These are phyloP conservation scores for Mucor ambiguus DNA, from an alignment of 371 early-diverging fungal genomes.

Conservation along the genomic window DNA sequence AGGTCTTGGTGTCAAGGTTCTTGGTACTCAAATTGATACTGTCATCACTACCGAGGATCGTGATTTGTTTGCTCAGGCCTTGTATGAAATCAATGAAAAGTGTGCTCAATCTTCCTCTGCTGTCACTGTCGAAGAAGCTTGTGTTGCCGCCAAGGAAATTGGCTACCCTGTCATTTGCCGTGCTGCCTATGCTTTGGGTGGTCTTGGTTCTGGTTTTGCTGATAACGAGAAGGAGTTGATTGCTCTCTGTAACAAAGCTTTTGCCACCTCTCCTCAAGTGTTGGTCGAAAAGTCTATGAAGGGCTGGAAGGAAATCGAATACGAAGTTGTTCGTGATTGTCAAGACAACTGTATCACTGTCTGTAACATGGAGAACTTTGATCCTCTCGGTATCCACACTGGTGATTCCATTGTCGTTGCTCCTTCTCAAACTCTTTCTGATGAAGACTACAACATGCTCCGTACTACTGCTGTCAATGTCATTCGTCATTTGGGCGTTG, in stretches of 20 bases:
- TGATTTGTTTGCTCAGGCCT: constrained; percentile 86
- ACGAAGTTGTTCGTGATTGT: constrained; percentile 94
- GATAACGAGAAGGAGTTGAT: constrained; percentile 76
- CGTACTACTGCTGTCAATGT: constrained; percentile 86
- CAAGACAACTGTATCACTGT: constrained; percentile 95
- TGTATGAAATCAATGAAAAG: constrained; percentile 84
- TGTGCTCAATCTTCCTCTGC: constrained; percentile 85
- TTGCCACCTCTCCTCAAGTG: constrained; percentile 89
- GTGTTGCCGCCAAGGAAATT: constrained; percentile 80
- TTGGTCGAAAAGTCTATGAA: constrained; percentile 95
- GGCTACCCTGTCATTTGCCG: constrained; percentile 95
- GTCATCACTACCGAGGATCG: constrained; percentile 94
- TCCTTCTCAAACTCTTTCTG: constrained; percentile 92
- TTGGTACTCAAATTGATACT: constrained; percentile 92
- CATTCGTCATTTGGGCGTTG: constrained; percentile 87
- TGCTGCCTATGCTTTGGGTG: constrained; percentile 93
- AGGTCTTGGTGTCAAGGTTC: constrained; percentile 84
- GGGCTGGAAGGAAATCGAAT: constrained; percentile 98
- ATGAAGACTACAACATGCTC: constrained; percentile 96
- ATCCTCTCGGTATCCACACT: constrained; percentile 96
- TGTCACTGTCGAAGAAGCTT: constrained; percentile 77
- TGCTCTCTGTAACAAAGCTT: constrained; percentile 81
- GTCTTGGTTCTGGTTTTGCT: constrained; percentile 95
- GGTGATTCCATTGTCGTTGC: constrained; percentile 98
- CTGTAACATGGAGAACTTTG: constrained; percentile 99